Percentiles rank a stretch among this genome's conserved stretches.
Conservation (phyloP, 441 rosid species). For the Erodium texanum region DNA sequence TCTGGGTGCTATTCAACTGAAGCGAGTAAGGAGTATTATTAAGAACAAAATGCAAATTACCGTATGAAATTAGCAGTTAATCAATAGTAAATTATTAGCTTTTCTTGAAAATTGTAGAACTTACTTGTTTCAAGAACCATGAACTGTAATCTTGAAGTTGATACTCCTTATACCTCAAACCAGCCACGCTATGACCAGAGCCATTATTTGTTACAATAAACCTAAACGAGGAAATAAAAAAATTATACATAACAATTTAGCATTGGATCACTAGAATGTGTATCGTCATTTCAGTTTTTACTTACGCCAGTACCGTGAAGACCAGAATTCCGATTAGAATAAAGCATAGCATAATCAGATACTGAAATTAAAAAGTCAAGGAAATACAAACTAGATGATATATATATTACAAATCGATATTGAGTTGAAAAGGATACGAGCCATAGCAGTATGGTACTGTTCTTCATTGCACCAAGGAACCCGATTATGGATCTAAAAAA, state of each 20-base stretch:
- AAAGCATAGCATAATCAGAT: slow-evolving; percentile 54
- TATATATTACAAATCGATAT: slow-evolving; percentile 4
- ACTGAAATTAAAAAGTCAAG: slow-evolving; percentile 53
- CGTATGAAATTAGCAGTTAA: neutral
- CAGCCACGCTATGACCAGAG: slow-evolving; percentile 62
- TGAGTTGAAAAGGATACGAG: slow-evolving; percentile 58
- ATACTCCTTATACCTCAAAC: slow-evolving; percentile 84
- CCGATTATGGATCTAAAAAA: slow-evolving; percentile 71
- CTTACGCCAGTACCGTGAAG: slow-evolving; percentile 93
- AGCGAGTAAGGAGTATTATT: slow-evolving; percentile 9
- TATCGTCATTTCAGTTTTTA: too few relatives aligned
- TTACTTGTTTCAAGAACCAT: slow-evolving; percentile 77
- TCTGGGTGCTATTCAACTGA: slow-evolving; percentile 59
- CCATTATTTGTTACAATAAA: slow-evolving; percentile 79
- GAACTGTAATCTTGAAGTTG: slow-evolving; percentile 82
- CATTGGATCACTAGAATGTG: too few relatives aligned
- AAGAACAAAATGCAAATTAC: neutral
- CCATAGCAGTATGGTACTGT: slow-evolving; percentile 69
- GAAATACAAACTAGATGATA: slow-evolving; percentile 2
- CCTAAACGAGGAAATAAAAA: slow-evolving; percentile 30
- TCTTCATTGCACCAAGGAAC: slow-evolving; percentile 81
- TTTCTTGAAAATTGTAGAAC: neutral
- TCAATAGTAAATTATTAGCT: neutral
- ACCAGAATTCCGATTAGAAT: slow-evolving; percentile 69
- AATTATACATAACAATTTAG: too few relatives aligned